phyloP scores from a whole-genome alignment of 495 filamentous ascomycete species.

The Rhypophila decipiens region DNA sequence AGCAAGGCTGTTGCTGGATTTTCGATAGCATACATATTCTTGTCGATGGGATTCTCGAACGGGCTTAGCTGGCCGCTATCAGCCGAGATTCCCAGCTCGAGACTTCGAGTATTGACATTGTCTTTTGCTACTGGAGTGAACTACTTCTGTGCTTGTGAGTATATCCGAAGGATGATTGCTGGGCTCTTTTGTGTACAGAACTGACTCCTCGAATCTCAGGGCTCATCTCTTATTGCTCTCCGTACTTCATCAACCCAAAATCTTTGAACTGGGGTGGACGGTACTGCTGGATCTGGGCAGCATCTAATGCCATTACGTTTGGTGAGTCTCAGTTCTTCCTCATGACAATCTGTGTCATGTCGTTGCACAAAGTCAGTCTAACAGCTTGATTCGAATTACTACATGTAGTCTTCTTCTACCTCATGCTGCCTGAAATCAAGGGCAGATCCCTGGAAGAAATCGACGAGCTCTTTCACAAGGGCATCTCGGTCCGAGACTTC shows the following conservation, averaged over 20 bases:
- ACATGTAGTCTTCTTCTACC: constrained; percentile 35
- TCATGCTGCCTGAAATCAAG: constrained; percentile 48
- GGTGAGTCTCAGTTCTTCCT: neutral
- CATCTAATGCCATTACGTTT: constrained; percentile 3
- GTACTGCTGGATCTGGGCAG: constrained; percentile 3
- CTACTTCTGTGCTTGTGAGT: constrained; percentile 1
- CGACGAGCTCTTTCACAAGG: constrained; percentile 37
- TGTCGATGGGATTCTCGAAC: constrained; percentile 5
- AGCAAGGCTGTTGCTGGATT: constrained; percentile 21
- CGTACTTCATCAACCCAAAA: constrained; percentile 18
- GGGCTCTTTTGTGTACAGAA: neutral
- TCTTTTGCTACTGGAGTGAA: neutral
- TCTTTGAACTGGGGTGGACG: constrained; percentile 1
- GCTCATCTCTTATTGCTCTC: constrained; percentile 13
- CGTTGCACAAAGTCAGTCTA: neutral
- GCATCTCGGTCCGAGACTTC: neutral
- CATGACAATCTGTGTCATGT: neutral
- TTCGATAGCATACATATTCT: constrained; percentile 14
- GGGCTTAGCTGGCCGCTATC: constrained; percentile 6
- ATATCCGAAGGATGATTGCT: neutral
- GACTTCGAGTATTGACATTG: constrained; percentile 1
- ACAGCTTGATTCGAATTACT: neutral
- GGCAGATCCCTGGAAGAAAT: constrained; percentile 48
- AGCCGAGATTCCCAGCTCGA: constrained; percentile 4
- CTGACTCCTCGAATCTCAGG: neutral